These are phyloP conservation scores for Fraxinus quadrangulata DNA, from an alignment of 257 asterid species.

Conservation along the genomic window DNA sequence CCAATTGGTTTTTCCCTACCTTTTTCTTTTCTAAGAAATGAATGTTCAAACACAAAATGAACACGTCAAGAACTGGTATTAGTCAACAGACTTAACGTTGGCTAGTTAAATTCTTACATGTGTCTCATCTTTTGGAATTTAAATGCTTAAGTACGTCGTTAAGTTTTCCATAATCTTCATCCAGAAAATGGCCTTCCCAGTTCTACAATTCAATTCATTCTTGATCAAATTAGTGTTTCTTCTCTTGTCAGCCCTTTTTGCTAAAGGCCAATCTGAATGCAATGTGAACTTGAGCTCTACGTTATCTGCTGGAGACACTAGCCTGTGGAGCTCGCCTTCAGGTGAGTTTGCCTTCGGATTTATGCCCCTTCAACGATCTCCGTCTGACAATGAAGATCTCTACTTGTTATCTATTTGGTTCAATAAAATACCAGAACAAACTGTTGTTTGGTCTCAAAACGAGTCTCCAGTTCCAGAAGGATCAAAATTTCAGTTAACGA, in stretches of 20 bases:
- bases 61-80: too few species aligned
- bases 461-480: conserved; percentile 33
- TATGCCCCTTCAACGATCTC: conserved; percentile 19
- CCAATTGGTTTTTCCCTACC: too few species aligned
- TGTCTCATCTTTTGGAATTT: background rate
- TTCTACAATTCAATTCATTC: background rate
- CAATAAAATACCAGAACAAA: conserved; percentile 39
- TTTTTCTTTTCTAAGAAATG: too few species aligned
- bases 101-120: background rate
- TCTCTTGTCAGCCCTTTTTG: conserved; percentile 5
- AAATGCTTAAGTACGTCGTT: too few species aligned
- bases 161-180: too few species aligned
- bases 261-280: conserved; percentile 22
- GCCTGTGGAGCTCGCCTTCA: conserved; percentile 39
- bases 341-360: conserved; percentile 51
- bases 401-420: conserved; percentile 47
- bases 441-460: conserved; percentile 42
- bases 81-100: too few species aligned
- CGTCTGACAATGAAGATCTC: conserved; percentile 13
- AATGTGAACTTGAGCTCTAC: conserved; percentile 8
- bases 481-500: conserved; percentile 36
- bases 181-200: conserved; percentile 15
- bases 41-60: too few species aligned
- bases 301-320: conserved; percentile 25
- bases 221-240: background rate